A percentile compares a stretch with the other conserved stretches of the same genome.
Conservation (phyloP, 768 basidiomycete species). For the Pulveroboletus ravenelii region DNA sequence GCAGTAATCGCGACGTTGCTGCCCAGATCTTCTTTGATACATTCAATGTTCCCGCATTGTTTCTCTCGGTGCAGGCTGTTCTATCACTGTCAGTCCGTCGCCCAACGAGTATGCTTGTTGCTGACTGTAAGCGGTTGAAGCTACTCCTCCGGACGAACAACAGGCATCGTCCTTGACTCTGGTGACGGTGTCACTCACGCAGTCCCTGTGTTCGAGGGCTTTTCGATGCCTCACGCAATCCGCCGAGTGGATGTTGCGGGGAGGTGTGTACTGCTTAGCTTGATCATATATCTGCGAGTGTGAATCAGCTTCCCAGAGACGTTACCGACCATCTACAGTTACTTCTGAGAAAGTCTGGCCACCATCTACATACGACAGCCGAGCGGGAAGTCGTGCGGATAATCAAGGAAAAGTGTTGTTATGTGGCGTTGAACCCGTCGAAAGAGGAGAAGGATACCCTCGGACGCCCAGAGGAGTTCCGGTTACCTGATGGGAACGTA, state of each 20-base stretch:
- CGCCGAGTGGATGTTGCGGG: slow-evolving; percentile 95
- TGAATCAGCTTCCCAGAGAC: slow-evolving; percentile 51
- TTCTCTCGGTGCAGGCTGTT: slow-evolving; percentile 95
- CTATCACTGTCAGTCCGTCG: slow-evolving; percentile 74
- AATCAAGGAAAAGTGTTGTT: slow-evolving; percentile 98
- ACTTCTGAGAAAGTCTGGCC: slow-evolving; percentile 88
- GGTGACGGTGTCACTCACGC: slow-evolving; percentile 99
- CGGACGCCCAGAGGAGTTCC: slow-evolving; percentile 81
- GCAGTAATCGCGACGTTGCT: slow-evolving; percentile 91
- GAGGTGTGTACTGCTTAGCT: slow-evolving; percentile 46
- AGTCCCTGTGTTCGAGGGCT: slow-evolving; percentile 97
- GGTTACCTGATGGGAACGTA: slow-evolving; percentile 90
- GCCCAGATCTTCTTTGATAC: slow-evolving; percentile 99
- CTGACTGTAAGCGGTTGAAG: slow-evolving; percentile 39
- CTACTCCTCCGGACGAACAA: slow-evolving; percentile 97
- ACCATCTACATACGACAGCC: slow-evolving; percentile 93
- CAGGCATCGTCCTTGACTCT: slow-evolving; percentile 98
- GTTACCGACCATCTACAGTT: slow-evolving; percentile 96
- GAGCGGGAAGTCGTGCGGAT: slow-evolving; percentile 95
- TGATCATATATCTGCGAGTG: background rate
- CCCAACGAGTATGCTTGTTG: background rate
- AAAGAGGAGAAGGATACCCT: slow-evolving; percentile 93
- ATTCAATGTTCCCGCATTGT: slow-evolving; percentile 97
- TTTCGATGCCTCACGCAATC: slow-evolving; percentile 98
- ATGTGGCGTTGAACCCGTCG: slow-evolving; percentile 84